Conservation (phyloP, 352 stramenopile genomes). For the Phytophthora boehmeriae region DNA sequence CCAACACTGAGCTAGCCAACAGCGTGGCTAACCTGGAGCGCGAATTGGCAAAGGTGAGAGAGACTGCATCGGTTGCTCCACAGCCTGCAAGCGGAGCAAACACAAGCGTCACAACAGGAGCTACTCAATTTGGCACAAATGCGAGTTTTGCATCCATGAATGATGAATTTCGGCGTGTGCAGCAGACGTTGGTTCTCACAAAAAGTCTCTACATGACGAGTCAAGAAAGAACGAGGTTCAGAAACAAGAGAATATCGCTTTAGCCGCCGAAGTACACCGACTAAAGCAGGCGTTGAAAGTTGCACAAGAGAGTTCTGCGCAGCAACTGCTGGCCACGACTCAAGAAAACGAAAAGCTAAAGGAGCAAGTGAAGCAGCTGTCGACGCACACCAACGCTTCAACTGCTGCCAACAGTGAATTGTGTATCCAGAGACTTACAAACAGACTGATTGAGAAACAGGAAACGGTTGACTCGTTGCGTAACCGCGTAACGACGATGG, state of each 20-base stretch:
- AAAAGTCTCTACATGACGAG: conserved; percentile 85
- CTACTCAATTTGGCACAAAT: conserved; percentile 18
- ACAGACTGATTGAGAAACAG: conserved; percentile 84
- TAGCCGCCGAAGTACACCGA: conserved; percentile 59
- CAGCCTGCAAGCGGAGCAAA: conserved; percentile 7
- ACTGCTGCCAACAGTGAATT: conserved; percentile 48
- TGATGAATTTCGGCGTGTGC: conserved; percentile 64
- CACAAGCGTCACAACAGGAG: neutral
- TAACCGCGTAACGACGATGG: conserved; percentile 70
- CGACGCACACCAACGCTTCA: conserved; percentile 21
- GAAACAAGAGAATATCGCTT: conserved; percentile 62
- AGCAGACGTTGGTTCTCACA: conserved; percentile 66
- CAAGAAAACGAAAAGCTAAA: conserved; percentile 57
- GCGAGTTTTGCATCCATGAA: conserved; percentile 36
- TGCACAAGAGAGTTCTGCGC: conserved; percentile 39
- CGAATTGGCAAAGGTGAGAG: conserved; percentile 55
- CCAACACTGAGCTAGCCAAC: conserved; percentile 73
- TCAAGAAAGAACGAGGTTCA: conserved; percentile 67
- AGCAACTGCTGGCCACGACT: conserved; percentile 42
- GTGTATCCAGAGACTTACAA: conserved; percentile 80
- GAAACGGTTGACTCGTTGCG: conserved; percentile 74
- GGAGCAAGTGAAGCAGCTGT: conserved; percentile 46
- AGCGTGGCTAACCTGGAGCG: conserved; percentile 69
- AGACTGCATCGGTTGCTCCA: conserved; percentile 16
- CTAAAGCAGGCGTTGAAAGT: conserved; percentile 49